These are phyloP conservation scores for Closterium sp. DNA, from an alignment of 139 green algal genomes.

Conservation along the genomic window DNA sequence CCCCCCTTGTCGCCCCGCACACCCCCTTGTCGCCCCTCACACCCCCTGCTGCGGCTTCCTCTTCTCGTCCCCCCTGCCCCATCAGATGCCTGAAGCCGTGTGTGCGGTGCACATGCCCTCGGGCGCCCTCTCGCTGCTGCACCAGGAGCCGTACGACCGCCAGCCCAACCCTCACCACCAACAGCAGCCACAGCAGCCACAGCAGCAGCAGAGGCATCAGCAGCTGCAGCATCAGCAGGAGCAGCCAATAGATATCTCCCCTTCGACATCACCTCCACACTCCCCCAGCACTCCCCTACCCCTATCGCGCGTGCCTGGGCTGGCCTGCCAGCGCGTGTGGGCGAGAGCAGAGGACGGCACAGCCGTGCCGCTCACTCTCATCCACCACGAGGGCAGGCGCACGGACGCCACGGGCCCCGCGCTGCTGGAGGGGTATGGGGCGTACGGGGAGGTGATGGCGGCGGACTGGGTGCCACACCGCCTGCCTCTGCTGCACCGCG, in stretches of 20 bases:
- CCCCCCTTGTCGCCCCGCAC: too few species aligned
- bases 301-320: neutral
- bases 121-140: too few species aligned
- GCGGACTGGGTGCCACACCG: conserved; percentile 16
- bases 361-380: conserved; percentile 37
- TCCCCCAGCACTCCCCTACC: neutral
- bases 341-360: neutral
- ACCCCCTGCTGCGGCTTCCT: too few species aligned
- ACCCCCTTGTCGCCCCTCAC: too few species aligned
- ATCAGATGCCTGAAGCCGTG: too few species aligned
- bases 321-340: conserved; percentile 7
- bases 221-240: too few species aligned
- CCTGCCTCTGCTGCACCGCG: conserved; percentile 51
- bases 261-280: neutral
- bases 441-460: conserved; percentile 40
- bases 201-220: too few species aligned
- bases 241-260: neutral
- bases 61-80: too few species aligned
- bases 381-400: neutral
- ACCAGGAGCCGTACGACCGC: too few species aligned
- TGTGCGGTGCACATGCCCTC: too few species aligned
- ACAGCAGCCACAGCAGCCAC: too few species aligned
- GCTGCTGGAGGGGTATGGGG: conserved; percentile 43
- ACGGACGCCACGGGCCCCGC: conserved; percentile 19
- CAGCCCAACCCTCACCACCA: too few species aligned